These are phyloP conservation scores for Alternaria rosae DNA, from an alignment of 2,329 filamentous ascomycete species.

Conservation along the genomic window DNA sequence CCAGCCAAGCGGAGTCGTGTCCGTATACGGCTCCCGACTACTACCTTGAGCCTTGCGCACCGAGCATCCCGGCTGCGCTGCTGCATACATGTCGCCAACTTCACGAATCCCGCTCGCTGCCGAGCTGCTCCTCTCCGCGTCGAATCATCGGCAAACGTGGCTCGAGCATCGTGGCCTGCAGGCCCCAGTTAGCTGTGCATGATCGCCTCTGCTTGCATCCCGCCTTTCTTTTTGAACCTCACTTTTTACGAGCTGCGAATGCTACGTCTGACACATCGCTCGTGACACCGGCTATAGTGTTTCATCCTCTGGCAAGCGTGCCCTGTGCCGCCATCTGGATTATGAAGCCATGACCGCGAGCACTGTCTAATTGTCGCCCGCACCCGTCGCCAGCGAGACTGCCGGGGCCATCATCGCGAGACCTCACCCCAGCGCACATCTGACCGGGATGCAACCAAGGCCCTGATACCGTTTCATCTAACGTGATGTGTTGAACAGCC, in stretches of 20 bases:
- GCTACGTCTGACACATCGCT: conserved; percentile 13
- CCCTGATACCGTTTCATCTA: conserved; percentile 9
- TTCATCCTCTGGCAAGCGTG: conserved; percentile 8
- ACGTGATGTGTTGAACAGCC: conserved; percentile 7
- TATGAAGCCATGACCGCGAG: conserved; percentile 16
- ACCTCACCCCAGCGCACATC: conserved; percentile 6
- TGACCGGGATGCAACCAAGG: conserved; percentile 9
- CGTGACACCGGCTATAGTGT: background rate
- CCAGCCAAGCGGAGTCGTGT: conserved; percentile 18
- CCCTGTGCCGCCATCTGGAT: background rate
- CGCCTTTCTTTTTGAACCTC: conserved; percentile 7
- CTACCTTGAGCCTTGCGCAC: conserved; percentile 10
- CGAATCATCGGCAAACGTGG: conserved; percentile 31
- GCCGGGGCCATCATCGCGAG: conserved; percentile 9
- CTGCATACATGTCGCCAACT: conserved; percentile 20
- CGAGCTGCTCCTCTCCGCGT: conserved; percentile 11
- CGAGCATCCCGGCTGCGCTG: conserved; percentile 12
- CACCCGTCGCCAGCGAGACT: background rate
- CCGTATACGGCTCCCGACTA: conserved; percentile 19
- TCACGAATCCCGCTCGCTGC: conserved; percentile 15
- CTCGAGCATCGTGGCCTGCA: conserved; percentile 13
- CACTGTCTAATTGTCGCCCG: conserved; percentile 12
- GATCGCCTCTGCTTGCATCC: conserved; percentile 19
- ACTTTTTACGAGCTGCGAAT: background rate
- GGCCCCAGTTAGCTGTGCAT: conserved; percentile 6